Percentiles rank a stretch among this genome's conserved stretches.
Conservation (phyloP, 768 basidiomycete genomes). For the Polyporus arcularius region DNA sequence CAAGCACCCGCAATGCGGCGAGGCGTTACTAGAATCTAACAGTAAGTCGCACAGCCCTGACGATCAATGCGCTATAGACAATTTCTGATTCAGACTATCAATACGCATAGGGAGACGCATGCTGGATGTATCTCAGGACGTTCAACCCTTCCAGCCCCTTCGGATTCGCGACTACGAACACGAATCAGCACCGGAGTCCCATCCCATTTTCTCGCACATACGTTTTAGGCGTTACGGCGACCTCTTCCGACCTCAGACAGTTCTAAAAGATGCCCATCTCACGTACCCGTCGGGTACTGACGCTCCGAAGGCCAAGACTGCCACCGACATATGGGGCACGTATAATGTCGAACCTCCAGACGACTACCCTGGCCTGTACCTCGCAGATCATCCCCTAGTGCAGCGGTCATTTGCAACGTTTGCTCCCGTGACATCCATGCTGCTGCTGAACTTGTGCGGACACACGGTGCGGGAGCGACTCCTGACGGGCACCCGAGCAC, state of each 20-base stretch:
- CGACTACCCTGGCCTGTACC: neutral
- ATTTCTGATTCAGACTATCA: neutral
- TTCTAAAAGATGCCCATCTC: conserved; percentile 1
- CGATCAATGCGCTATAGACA: neutral
- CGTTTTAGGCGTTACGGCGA: conserved; percentile 5
- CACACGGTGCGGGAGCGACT: no score
- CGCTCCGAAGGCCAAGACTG: no score
- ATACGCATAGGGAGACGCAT: neutral
- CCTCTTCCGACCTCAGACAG: neutral
- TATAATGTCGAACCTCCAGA: no score
- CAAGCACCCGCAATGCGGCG: conserved; percentile 20
- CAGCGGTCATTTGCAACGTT: conserved; percentile 16
- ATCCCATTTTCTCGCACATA: conserved; percentile 8
- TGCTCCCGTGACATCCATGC: conserved; percentile 4
- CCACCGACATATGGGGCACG: no score
- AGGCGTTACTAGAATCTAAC: conserved; percentile 16
- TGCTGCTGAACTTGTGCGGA: neutral
- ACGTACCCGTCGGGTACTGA: neutral
- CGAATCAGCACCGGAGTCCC: conserved; percentile 5
- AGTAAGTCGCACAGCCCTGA: conserved; percentile 3
- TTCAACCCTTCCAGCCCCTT: no score
- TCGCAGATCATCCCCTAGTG: conserved; percentile 12
- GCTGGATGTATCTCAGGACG: no score
- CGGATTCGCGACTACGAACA: neutral
- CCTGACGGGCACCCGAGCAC: no score